These are phyloP conservation scores for Populus pruinosa DNA, from an alignment of 345 rosid genomes.

Conservation along the genomic window DNA sequence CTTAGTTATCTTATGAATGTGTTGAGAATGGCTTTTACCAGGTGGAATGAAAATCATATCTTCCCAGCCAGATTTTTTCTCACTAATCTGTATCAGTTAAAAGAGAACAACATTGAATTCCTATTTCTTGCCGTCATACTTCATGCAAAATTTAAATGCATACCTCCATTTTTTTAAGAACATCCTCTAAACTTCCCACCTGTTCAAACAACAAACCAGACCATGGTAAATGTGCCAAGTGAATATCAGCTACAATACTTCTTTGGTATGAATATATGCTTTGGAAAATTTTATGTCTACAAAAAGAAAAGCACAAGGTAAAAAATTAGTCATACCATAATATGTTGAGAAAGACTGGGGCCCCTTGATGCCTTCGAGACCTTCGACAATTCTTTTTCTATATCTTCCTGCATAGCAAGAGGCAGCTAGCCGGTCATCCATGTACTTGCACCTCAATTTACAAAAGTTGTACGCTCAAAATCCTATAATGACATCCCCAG, in stretches of 20 bases:
- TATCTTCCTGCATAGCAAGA: conserved; percentile 60
- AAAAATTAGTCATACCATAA: conserved; percentile 52
- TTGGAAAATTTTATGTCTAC: background rate
- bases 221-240: background rate
- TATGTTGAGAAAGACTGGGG: conserved; percentile 57
- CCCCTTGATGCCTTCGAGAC: conserved; percentile 70
- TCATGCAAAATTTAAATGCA: background rate
- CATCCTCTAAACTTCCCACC: conserved; percentile 96
- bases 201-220: conserved; percentile 30
- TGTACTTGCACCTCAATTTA: background rate
- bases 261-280: background rate
- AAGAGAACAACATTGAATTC: conserved; percentile 7
- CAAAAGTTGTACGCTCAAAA: background rate
- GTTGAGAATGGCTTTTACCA: conserved; percentile 83
- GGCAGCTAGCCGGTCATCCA: conserved; percentile 6
- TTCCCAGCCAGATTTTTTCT: conserved; percentile 92
- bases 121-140: background rate
- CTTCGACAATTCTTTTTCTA: conserved; percentile 76
- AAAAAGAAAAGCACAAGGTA: background rate
- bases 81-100: conserved; percentile 54
- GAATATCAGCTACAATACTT: background rate
- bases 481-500: background rate
- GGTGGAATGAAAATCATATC: conserved; percentile 94
- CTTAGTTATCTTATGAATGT: conserved; percentile 63
- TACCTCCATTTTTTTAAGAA: conserved; percentile 93